Base-by-base conservation (phyloP, 805 yeast species). In the Kockiozyma suomiensis region DNA sequence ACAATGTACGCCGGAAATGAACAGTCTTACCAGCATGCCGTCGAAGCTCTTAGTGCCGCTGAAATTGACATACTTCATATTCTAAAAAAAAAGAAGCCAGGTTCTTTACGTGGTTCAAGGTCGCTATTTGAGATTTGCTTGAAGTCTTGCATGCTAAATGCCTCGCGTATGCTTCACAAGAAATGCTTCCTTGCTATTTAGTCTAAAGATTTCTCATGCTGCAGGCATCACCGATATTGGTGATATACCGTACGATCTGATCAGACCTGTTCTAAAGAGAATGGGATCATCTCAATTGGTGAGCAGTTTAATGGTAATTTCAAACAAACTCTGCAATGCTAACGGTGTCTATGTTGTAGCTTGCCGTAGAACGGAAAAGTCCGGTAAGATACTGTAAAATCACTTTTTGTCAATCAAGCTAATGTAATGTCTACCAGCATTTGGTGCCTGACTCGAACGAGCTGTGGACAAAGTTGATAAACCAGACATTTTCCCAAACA, bases 191-290 rank as follows among this genome's bases (percentile, higher is more conserved):
- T 21, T 17, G 38, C 47, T 26, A n/a, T n/a, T n/a, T n/a, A n/a
- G n/a, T n/a, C n/a, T n/a, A n/a, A n/a, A n/a, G n/a, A n/a, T n/a
- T n/a, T n/a, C n/a, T n/a, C n/a, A n/a, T n/a, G n/a, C n/a, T n/a
- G 4, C 42, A 71, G 74, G 65, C 23, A 71, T 76, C 26, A 48
- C 54, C 2, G 79, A 76, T 51, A 68, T 76, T 19, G 80, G 80
- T n/a, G 71, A 68, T 21, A 66, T 74, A 5, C 75, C 77, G 3
- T 77, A 70, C 58, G 71, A 68, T 13, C 59, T 76, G n/a, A 70
- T 73, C 1, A 66, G 66, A 63, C 79, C 80, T 0, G 67, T 76
- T 12, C 66, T 76, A 33, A 59, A 65, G 35, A 67, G 67, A 38
- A 58, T 75, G 62, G 53, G 69, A 2, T 72, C 75, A 2, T 67